phyloP scores from a whole-genome alignment of 1,284 basidiomycete species.

The Sporisorium iseilematis-ciliati region DNA sequence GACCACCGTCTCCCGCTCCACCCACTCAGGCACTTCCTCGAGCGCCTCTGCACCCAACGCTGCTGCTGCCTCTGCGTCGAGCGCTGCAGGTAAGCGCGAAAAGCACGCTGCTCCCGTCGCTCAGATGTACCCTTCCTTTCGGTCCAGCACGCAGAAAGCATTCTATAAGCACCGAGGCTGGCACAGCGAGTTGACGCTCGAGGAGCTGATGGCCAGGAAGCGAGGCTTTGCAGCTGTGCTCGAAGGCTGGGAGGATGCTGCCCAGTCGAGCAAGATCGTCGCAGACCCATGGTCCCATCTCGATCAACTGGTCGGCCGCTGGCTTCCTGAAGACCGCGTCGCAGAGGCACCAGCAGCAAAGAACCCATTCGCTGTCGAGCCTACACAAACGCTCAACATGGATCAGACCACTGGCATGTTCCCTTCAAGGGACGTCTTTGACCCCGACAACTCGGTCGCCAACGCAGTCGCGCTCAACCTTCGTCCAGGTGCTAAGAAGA shows the following conservation, averaged over 20 bases:
- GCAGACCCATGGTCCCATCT: slow-evolving; percentile 62
- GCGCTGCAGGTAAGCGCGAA: slow-evolving; percentile 35
- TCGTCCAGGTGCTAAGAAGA: slow-evolving; percentile 45
- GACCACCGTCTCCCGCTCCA: slow-evolving; percentile 45
- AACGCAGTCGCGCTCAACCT: slow-evolving; percentile 53
- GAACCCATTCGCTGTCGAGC: slow-evolving; percentile 18
- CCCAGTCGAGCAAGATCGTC: slow-evolving; percentile 8
- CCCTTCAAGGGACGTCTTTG: slow-evolving; percentile 43
- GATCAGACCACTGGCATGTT: slow-evolving; percentile 43
- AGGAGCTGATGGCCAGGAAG: slow-evolving; percentile 54
- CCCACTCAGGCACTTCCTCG: slow-evolving; percentile 18
- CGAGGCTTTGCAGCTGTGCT: slow-evolving; percentile 24
- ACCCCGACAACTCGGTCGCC: slow-evolving; percentile 51
- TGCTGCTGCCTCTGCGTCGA: slow-evolving; percentile 12
- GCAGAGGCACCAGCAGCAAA: neutral
- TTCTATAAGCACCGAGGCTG: slow-evolving; percentile 45
- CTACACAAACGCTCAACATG: slow-evolving; percentile 31
- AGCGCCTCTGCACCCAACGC: slow-evolving; percentile 12
- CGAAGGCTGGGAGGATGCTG: slow-evolving; percentile 38
- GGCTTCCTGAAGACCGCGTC: slow-evolving; percentile 48
- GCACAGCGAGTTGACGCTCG: slow-evolving; percentile 55
- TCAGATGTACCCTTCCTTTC: slow-evolving; percentile 58
- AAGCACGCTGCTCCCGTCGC: slow-evolving; percentile 60
- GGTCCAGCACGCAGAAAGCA: slow-evolving; percentile 18
- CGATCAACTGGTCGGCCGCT: slow-evolving; percentile 52